Conservation (phyloP, 352 stramenopile genomes). For the Globisporangium parvum region DNA sequence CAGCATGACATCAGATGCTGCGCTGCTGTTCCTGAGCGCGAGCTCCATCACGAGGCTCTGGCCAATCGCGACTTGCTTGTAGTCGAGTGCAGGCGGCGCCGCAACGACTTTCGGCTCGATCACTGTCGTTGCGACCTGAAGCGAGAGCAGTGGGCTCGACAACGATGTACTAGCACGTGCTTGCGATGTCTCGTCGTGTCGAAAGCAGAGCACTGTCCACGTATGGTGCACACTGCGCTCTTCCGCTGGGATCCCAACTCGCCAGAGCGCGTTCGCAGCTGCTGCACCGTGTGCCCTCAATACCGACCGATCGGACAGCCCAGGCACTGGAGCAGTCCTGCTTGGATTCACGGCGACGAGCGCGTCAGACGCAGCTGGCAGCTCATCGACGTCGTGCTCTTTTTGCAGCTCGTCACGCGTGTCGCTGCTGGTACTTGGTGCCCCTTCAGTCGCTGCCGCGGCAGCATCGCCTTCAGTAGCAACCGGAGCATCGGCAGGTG, state of each 20-base stretch:
- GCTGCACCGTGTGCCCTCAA: background rate
- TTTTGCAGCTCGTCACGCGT: background rate
- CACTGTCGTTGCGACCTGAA: slow-evolving; percentile 64
- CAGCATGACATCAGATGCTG: slow-evolving; percentile 26
- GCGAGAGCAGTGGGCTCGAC: slow-evolving; percentile 28
- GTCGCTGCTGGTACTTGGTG: too few relatives aligned
- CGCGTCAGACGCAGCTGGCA: background rate
- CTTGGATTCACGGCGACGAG: slow-evolving; percentile 5
- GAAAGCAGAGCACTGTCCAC: slow-evolving; percentile 77
- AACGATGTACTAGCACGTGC: background rate
- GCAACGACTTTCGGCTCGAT: slow-evolving; percentile 45
- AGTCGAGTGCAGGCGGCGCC: slow-evolving; percentile 49
- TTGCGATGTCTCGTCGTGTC: slow-evolving; percentile 15
- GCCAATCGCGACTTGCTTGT: slow-evolving; percentile 86
- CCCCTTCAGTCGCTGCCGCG: too few relatives aligned
- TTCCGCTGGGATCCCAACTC: slow-evolving; percentile 22
- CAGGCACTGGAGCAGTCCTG: background rate
- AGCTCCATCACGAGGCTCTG: slow-evolving; percentile 51
- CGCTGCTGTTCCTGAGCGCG: slow-evolving; percentile 47
- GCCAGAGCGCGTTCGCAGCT: background rate
- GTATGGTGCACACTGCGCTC: slow-evolving; percentile 66
- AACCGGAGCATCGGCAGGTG: too few relatives aligned
- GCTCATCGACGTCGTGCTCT: background rate
- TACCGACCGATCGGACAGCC: background rate
- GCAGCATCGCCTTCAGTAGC: too few relatives aligned